Evolutionary conservation across 305 asterid species (phyloP).

Genomic region (Fraxinus latifolia): DNA sequence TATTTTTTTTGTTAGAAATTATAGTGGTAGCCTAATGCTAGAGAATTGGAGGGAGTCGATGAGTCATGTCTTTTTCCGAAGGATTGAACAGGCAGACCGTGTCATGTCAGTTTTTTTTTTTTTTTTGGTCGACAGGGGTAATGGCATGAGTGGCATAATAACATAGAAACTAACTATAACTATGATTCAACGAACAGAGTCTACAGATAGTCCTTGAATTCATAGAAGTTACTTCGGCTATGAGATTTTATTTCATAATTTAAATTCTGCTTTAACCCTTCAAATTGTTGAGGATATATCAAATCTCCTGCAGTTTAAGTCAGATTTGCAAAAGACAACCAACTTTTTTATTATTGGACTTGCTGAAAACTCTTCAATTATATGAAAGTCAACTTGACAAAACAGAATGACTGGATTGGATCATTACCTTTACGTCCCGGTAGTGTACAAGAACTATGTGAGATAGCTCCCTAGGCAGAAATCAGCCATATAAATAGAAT

Average conservation of each 20-base stretch:
- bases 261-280: neutral
- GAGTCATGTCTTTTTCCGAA: neutral
- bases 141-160: neutral
- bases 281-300: neutral
- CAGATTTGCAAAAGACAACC: neutral
- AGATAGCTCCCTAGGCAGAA: constrained; percentile 73
- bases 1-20: neutral
- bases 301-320: constrained; percentile 14
- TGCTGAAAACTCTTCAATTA: constrained; percentile 6
- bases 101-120: neutral
- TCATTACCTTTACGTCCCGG: constrained; percentile 86
- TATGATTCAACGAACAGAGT: neutral
- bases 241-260: constrained; percentile 12
- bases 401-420: constrained; percentile 10
- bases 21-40: neutral
- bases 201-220: constrained; percentile 1
- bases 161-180: neutral
- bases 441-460: constrained; percentile 97
- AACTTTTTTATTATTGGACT: neutral
- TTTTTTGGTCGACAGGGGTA: neutral
- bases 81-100: neutral
- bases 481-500: constrained; percentile 22
- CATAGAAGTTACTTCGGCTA: constrained; percentile 7
- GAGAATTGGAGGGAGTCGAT: neutral
- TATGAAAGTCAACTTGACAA: neutral